Base-by-base conservation (phyloP, 2,329 filamentous ascomycete genomes). In the Torrubiellomyces zombiae region DNA sequence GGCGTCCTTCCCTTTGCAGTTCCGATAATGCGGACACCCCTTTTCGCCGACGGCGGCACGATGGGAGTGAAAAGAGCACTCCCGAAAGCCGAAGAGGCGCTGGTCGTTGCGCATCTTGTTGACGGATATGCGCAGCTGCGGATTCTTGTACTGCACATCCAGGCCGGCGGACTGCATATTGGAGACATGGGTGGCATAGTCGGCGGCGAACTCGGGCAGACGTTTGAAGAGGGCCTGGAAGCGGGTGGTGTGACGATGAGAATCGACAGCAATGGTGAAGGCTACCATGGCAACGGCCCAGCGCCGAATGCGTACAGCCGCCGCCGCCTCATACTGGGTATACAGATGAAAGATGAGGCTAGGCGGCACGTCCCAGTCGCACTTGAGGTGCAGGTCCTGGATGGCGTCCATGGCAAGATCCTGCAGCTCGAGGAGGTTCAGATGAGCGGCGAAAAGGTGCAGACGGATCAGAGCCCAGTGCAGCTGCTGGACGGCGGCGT, bases 251-350 rank as follows among this genome's bases (percentile, higher is more conserved):
- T 35, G 10, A 9, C 37, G 34, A 12, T 31, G 21, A 19, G 23
- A 25, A 18, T 53, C 44, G 8, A 43, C 44, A 14, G 53, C 50
- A 16, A 67, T 52, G 3, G 57, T 56, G 54, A 63, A 70, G n/a
- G 63, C 63, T 9, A 66, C 54, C 63, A 70, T 69, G 29, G 66
- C 64, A 5, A 69, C 63, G 27, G 63, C 58, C 66, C 66, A 71
- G 33, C 63, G 60, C 23, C 66, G 60, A 19, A 71, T 50, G 7
- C 65, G 57, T 20, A 61, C 55, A 26, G 63, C 55, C 18, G 57
- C 50, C 15, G 54, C 41, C 9, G 56, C 42, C 24, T 65, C 58
- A 40, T 61, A 64, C 33, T 62, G 53, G n/a, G 47, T 55, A 44
- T 69, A 71, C 8, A 69, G 50, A 32, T 59, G 64, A 27, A 45